Conservation (phyloP, 495 filamentous ascomycete species). For the Sporormia fimetaria region DNA sequence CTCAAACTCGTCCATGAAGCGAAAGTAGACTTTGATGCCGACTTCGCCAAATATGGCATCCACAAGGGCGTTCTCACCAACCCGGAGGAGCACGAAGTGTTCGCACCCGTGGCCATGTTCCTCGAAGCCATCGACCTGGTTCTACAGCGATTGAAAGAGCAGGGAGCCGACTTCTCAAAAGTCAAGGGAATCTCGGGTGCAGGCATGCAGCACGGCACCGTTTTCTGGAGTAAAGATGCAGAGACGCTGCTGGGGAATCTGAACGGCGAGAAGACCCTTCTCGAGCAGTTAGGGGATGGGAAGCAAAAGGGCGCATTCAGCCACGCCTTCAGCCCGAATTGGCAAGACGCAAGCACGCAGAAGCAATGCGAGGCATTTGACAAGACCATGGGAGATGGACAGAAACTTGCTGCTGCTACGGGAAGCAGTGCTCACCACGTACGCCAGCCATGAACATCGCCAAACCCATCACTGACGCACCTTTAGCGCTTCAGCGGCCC, state of each 20-base stretch:
- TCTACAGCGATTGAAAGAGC: constrained; percentile 55
- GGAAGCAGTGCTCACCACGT: constrained; percentile 93
- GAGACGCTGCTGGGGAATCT: constrained; percentile 52
- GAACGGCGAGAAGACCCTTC: constrained; percentile 35
- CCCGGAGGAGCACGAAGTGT: constrained; percentile 72
- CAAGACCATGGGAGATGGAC: constrained; percentile 48
- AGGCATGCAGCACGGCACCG: constrained; percentile 93
- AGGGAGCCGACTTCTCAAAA: constrained; percentile 62
- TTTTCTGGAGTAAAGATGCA: constrained; percentile 74
- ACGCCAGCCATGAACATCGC: constrained; percentile 30
- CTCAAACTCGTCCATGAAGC: constrained; percentile 65
- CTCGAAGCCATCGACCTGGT: constrained; percentile 84
- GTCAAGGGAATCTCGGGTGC: constrained; percentile 81
- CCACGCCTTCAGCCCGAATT: constrained; percentile 83
- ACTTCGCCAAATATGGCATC: constrained; percentile 62
- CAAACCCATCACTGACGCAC: constrained; percentile 1
- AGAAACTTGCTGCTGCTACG: constrained; percentile 61
- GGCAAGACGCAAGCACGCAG: constrained; percentile 95
- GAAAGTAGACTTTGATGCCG: constrained; percentile 64
- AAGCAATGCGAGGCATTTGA: constrained; percentile 84
- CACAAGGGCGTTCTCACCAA: constrained; percentile 79
- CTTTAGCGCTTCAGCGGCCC: constrained; percentile 88
- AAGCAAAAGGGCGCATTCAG: constrained; percentile 57
- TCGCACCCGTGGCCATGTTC: constrained; percentile 88
- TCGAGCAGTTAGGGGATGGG: constrained; percentile 36